Percentiles rank a stretch among this genome's conserved stretches.
Evolutionary conservation across 176 grass and related monocot species (phyloP).

Genomic region (Oryza nivara): DNA sequence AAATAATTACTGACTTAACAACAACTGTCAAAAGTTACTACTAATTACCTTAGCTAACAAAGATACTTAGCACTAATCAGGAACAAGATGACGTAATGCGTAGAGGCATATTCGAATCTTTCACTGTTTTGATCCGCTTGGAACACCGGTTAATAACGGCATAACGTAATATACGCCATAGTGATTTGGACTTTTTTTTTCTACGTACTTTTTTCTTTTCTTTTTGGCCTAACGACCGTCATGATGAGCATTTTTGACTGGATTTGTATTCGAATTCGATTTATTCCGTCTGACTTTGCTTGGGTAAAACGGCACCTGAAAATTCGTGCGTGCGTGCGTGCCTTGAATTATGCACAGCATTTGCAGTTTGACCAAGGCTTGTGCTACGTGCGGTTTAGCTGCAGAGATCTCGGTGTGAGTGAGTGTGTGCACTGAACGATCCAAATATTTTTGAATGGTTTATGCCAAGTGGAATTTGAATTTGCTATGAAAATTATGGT

Average conservation of each 20-base stretch:
- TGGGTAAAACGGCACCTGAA: background rate
- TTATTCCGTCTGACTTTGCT: background rate
- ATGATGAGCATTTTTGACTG: background rate
- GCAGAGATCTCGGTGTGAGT: background rate
- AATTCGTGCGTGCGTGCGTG: background rate
- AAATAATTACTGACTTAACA: background rate
- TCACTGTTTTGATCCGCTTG: background rate
- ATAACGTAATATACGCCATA: background rate
- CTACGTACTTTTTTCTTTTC: background rate
- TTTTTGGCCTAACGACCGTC: background rate
- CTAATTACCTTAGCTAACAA: too few relatives aligned
- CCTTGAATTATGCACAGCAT: background rate
- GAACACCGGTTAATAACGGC: background rate
- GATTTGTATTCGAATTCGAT: background rate
- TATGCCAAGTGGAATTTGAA: background rate
- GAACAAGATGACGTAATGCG: background rate
- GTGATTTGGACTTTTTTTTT: background rate
- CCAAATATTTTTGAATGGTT: background rate
- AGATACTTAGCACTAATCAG: background rate
- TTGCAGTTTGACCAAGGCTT: background rate
- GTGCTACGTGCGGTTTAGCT: background rate
- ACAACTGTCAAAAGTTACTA: background rate
- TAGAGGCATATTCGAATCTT: background rate
- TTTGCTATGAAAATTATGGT: background rate
- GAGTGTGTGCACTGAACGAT: background rate